phyloP scores from a whole-genome alignment of 1,284 basidiomycete genomes.

The Exsudoporus floridanus region DNA sequence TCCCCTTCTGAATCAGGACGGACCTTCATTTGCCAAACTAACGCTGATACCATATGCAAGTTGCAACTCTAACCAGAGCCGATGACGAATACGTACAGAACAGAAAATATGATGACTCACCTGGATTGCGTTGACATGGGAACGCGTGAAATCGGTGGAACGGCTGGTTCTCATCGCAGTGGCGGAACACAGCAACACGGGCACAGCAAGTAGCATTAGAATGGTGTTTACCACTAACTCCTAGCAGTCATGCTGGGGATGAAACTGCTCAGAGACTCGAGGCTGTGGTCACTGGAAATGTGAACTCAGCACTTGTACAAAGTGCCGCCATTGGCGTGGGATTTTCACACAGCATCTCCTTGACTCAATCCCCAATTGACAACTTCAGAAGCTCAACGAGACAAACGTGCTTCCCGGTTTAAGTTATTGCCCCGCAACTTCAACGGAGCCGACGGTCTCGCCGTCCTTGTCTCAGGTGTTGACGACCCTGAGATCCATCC shows the following conservation, averaged over 20 bases:
- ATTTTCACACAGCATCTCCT: background rate
- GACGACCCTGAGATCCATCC: background rate
- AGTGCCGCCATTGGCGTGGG: background rate
- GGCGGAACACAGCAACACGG: conserved; percentile 11
- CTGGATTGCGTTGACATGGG: conserved; percentile 13
- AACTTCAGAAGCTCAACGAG: too few relatives aligned
- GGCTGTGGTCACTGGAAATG: too few relatives aligned
- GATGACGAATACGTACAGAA: conserved; percentile 6
- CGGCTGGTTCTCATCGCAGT: background rate
- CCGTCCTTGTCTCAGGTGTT: background rate
- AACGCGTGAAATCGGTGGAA: background rate
- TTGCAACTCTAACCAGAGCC: background rate
- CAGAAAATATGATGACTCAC: conserved; percentile 1
- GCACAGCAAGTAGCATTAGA: conserved; percentile 10
- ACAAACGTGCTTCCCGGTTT: background rate
- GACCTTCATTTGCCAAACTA: background rate
- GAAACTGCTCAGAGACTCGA: too few relatives aligned
- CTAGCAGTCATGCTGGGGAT: too few relatives aligned
- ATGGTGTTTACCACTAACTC: too few relatives aligned
- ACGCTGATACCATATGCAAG: background rate
- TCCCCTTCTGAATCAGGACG: background rate
- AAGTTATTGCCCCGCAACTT: conserved; percentile 9
- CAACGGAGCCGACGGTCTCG: conserved; percentile 18
- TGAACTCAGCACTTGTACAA: too few relatives aligned
- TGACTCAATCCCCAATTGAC: too few relatives aligned